These are phyloP conservation scores for Hymenoscyphus linearis DNA, from an alignment of 2,329 filamentous ascomycete species.

Conservation along the genomic window DNA sequence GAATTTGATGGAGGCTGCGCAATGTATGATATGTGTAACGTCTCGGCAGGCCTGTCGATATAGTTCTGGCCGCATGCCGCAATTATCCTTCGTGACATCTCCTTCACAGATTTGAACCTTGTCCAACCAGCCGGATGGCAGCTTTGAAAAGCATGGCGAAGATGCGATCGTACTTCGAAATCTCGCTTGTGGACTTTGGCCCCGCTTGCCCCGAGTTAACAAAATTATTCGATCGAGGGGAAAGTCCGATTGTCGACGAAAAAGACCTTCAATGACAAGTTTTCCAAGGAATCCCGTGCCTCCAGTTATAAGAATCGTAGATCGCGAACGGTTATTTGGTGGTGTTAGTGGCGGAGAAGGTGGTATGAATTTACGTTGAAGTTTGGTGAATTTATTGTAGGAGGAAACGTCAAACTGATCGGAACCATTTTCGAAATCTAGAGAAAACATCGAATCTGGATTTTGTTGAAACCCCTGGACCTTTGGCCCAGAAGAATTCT, in stretches of 20 bases:
- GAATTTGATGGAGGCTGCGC: constrained; percentile 10
- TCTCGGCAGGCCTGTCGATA: constrained; percentile 3
- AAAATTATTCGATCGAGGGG: constrained; percentile 5
- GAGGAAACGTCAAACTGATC: neutral
- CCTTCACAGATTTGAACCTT: constrained; percentile 7
- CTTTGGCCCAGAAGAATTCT: neutral
- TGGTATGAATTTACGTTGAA: neutral
- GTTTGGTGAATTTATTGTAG: neutral
- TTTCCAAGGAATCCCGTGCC: constrained; percentile 51
- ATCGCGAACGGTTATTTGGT: neutral
- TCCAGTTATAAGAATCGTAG: constrained; percentile 46
- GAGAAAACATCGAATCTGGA: neutral
- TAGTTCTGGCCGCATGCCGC: neutral
- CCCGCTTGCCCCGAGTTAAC: constrained; percentile 1
- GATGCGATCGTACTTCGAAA: neutral
- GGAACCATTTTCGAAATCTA: neutral
- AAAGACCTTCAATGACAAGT: constrained; percentile 39
- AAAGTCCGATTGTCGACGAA: constrained; percentile 2
- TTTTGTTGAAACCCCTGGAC: neutral
- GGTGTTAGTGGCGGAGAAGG: neutral
- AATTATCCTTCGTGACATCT: constrained; percentile 1
- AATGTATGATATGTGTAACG: constrained; percentile 12
- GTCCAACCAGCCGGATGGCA: constrained; percentile 2
- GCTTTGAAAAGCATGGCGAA: constrained; percentile 8
- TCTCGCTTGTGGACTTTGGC: neutral